phyloP scores from a whole-genome alignment of 1,284 basidiomycete genomes.

The Heterobasidion occidentale region DNA sequence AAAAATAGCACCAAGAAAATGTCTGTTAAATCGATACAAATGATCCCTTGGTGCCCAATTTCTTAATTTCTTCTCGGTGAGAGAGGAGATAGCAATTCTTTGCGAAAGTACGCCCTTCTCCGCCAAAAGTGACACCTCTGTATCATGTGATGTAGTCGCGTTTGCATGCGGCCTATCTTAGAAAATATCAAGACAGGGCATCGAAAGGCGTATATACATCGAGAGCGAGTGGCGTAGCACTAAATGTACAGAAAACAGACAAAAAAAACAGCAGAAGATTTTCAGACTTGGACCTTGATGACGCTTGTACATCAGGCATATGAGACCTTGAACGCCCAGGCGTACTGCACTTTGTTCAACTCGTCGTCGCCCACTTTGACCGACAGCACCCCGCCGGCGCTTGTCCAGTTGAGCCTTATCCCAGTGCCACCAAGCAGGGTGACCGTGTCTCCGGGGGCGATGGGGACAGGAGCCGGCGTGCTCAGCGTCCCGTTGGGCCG shows the following conservation, averaged over 20 bases:
- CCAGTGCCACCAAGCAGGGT: conserved; percentile 27
- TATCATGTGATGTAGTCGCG: too few relatives aligned
- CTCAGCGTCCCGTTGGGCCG: conserved; percentile 26
- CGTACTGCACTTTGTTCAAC: conserved; percentile 6
- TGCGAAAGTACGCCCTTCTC: too few relatives aligned
- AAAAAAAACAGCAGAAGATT: not conserved
- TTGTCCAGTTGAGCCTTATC: conserved; percentile 12
- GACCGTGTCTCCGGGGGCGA: conserved; percentile 35
- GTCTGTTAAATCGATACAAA: too few relatives aligned
- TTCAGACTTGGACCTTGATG: not conserved
- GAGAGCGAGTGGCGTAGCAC: too few relatives aligned
- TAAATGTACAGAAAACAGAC: not conserved
- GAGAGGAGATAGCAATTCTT: too few relatives aligned
- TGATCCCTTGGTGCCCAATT: too few relatives aligned
- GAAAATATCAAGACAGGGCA: too few relatives aligned
- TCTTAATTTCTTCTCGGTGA: too few relatives aligned
- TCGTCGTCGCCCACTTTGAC: conserved; percentile 9
- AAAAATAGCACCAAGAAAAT: too few relatives aligned
- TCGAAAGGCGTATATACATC: too few relatives aligned
- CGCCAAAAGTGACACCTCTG: too few relatives aligned
- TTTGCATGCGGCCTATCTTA: too few relatives aligned
- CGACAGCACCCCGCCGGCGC: conserved; percentile 4
- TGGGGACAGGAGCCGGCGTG: conserved; percentile 37
- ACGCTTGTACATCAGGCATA: conserved; percentile 1
- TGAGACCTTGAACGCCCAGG: conserved; percentile 12